phyloP scores from a whole-genome alignment of 306 rosid genomes.

The Begonia peltatifolia region DNA sequence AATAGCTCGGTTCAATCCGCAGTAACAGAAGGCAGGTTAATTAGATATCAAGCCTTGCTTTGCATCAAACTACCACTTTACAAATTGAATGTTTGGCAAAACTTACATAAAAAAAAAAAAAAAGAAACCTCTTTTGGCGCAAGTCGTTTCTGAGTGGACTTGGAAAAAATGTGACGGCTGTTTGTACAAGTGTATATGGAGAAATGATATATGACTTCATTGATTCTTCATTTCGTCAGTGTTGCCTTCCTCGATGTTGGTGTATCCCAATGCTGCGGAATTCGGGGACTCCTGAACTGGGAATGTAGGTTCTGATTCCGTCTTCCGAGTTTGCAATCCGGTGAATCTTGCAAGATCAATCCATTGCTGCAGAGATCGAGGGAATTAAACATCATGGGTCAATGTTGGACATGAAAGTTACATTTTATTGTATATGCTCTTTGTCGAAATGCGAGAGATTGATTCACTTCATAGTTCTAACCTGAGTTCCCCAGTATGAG shows the following conservation, averaged over 20 bases:
- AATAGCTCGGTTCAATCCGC: too few species aligned
- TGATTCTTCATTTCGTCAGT: constrained; percentile 46
- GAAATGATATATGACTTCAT: constrained; percentile 24
- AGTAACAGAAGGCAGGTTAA: too few species aligned
- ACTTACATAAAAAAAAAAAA: too few species aligned
- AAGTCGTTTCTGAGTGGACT: too few species aligned
- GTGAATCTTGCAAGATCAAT: constrained; percentile 72
- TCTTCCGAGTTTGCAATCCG: constrained; percentile 62
- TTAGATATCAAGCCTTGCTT: too few species aligned
- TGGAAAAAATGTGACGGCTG: too few species aligned
- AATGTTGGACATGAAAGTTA: too few species aligned
- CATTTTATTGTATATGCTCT: background rate
- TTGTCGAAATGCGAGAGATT: background rate
- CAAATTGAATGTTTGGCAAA: too few species aligned
- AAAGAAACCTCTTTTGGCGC: too few species aligned
- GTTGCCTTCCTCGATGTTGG: constrained; percentile 42
- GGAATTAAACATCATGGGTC: background rate
- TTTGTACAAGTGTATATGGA: too few species aligned
- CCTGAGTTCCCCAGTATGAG: constrained; percentile 98
- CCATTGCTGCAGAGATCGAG: constrained; percentile 76
- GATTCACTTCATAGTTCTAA: constrained; percentile 11
- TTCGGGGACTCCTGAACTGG: constrained; percentile 35
- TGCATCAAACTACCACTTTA: too few species aligned
- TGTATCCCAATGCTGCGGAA: constrained; percentile 42
- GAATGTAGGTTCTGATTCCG: constrained; percentile 19